Evolutionary conservation across 1,284 basidiomycete species (phyloP).

Genomic region (Boletellus dicymbophilus): DNA sequence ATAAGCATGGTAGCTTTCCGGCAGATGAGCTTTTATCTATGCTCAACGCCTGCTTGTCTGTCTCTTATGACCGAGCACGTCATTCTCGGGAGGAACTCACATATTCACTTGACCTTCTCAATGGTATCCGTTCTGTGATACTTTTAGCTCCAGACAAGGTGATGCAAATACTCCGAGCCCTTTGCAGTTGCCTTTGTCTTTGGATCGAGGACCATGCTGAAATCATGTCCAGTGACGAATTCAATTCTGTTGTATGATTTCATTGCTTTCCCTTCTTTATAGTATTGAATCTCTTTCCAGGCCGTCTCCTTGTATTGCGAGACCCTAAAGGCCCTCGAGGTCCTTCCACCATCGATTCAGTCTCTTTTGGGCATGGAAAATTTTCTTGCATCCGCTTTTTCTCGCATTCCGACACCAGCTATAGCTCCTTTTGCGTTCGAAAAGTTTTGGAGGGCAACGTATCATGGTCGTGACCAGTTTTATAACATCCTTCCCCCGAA

Average conservation of each 20-base stretch:
- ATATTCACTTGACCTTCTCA: slow-evolving; percentile 39
- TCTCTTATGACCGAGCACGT: slow-evolving; percentile 34
- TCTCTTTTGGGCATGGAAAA: slow-evolving; percentile 40
- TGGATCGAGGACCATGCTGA: slow-evolving; percentile 55
- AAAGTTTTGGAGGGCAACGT: slow-evolving; percentile 51
- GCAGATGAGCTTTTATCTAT: slow-evolving; percentile 14
- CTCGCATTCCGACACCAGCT: slow-evolving; percentile 44
- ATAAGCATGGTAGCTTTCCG: slow-evolving; percentile 9
- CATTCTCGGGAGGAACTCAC: slow-evolving; percentile 26
- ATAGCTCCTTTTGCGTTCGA: slow-evolving; percentile 51
- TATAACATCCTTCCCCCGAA: slow-evolving; percentile 36
- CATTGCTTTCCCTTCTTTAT: not conserved
- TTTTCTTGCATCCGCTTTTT: slow-evolving; percentile 50
- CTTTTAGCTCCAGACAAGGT: slow-evolving; percentile 22
- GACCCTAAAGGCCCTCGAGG: slow-evolving; percentile 39
- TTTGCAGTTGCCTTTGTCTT: slow-evolving; percentile 42
- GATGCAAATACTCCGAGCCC: slow-evolving; percentile 33
- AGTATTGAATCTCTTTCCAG: slow-evolving; percentile 31
- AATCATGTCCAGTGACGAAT: slow-evolving; percentile 42
- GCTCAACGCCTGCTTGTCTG: slow-evolving; percentile 33
- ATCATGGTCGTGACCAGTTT: slow-evolving; percentile 39
- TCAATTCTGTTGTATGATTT: slow-evolving; percentile 47
- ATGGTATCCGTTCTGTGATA: slow-evolving; percentile 36
- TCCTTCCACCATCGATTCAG: slow-evolving; percentile 38
- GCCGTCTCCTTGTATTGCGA: slow-evolving; percentile 46